Evolutionary conservation across 2,329 filamentous ascomycete species (phyloP).

Genomic region (Hypoxylon sp.): DNA sequence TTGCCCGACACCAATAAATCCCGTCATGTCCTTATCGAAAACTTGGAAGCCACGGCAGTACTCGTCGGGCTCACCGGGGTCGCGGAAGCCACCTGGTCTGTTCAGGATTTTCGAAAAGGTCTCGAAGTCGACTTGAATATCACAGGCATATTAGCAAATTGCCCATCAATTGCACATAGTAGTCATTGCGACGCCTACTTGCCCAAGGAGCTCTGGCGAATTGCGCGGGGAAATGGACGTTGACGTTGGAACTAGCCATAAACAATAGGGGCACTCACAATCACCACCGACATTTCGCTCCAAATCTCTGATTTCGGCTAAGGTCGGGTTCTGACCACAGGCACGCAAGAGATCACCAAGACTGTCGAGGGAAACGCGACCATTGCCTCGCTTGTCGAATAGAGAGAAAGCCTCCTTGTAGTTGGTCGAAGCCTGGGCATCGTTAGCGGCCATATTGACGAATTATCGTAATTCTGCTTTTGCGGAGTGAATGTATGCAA

Average conservation of each 20-base stretch:
- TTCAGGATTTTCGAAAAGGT: constrained; percentile 97
- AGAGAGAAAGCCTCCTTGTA: constrained; percentile 99
- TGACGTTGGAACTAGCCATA: not conserved
- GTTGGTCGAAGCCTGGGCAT: constrained; percentile 83
- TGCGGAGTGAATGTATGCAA: constrained; percentile 31
- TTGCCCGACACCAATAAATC: constrained; percentile 97
- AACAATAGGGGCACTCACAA: constrained; percentile 73
- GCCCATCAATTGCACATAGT: not conserved
- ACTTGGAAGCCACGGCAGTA: constrained; percentile 99
- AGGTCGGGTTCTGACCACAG: constrained; percentile 97
- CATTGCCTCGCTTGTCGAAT: constrained; percentile 99
- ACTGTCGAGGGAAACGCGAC: constrained; percentile 86
- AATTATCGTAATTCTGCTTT: constrained; percentile 26
- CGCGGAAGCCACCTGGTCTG: constrained; percentile 96
- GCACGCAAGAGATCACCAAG: constrained; percentile 95
- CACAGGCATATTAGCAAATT: constrained; percentile 29
- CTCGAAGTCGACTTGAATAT: constrained; percentile 88
- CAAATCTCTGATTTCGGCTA: constrained; percentile 91
- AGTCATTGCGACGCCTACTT: not conserved
- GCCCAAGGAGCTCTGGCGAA: not conserved
- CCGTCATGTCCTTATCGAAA: constrained; percentile 99
- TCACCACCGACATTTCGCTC: constrained; percentile 91
- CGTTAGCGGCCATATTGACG: constrained; percentile 51
- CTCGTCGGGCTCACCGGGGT: constrained; percentile 96
- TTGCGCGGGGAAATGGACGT: not conserved